A percentile compares a stretch with the other conserved stretches of the same genome.
Conservation (phyloP, 495 filamentous ascomycete genomes). For the Hypomontagnella submonticulosa region DNA sequence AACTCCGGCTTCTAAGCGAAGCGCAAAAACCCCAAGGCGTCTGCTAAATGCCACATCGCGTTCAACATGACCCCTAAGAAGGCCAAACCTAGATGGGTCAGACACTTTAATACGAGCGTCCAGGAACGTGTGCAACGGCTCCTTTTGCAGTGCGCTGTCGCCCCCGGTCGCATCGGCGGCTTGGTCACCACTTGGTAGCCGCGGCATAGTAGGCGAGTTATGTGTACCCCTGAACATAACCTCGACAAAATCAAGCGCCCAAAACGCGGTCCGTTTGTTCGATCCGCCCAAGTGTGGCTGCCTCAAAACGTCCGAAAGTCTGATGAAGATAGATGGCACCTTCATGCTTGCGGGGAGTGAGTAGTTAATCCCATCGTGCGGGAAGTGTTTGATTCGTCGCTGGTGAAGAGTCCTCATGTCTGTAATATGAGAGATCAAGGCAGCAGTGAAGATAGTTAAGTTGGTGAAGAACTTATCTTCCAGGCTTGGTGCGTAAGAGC, state of each 20-base stretch:
- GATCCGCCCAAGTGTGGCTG: slow-evolving; percentile 33
- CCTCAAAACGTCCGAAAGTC: slow-evolving; percentile 56
- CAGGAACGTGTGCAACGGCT: slow-evolving; percentile 48
- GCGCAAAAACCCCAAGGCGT: slow-evolving; percentile 65
- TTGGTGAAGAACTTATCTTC: slow-evolving; percentile 54
- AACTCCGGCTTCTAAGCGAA: slow-evolving; percentile 66
- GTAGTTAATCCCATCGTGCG: slow-evolving; percentile 38
- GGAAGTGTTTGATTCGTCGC: slow-evolving; percentile 45
- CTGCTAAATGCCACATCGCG: slow-evolving; percentile 69
- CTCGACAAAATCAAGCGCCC: slow-evolving; percentile 66
- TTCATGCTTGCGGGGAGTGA: slow-evolving; percentile 50
- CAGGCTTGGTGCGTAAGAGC: slow-evolving; percentile 46
- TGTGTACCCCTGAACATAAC: slow-evolving; percentile 63
- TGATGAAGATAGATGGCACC: slow-evolving; percentile 57
- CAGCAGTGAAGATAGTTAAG: slow-evolving; percentile 52
- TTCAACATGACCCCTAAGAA: slow-evolving; percentile 64
- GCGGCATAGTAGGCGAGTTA: slow-evolving; percentile 17
- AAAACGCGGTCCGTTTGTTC: slow-evolving; percentile 43
- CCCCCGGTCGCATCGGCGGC: slow-evolving; percentile 32
- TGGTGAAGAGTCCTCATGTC: slow-evolving; percentile 59
- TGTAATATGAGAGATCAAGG: slow-evolving; percentile 56
- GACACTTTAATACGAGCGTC: slow-evolving; percentile 55
- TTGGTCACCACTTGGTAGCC: slow-evolving; percentile 19
- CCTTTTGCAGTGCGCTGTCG: slow-evolving; percentile 39
- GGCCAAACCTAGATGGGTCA: slow-evolving; percentile 53